phyloP scores from a whole-genome alignment of 2,329 filamentous ascomycete species.

The Colletotrichum horii region DNA sequence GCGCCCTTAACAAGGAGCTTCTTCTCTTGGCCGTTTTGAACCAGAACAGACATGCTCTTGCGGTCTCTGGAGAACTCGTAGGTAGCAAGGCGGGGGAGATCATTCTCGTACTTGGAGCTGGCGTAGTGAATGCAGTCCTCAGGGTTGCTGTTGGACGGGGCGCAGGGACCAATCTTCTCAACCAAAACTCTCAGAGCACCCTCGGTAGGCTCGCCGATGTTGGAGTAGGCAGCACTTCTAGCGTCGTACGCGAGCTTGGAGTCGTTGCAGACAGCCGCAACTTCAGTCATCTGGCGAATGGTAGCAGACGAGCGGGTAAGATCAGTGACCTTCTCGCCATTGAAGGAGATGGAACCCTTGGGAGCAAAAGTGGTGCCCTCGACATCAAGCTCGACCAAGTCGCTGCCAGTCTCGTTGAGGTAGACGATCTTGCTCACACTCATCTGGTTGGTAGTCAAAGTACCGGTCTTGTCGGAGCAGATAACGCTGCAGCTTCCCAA shows the following conservation, averaged over 20 bases:
- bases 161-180: conserved; percentile 90
- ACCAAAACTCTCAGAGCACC: conserved; percentile 88
- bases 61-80: conserved; percentile 97
- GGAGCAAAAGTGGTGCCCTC: conserved; percentile 94
- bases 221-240: conserved; percentile 76
- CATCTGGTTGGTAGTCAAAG: conserved; percentile 98
- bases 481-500: conserved; percentile 99
- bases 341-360: conserved; percentile 72
- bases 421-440: conserved; percentile 94
- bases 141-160: conserved; percentile 57
- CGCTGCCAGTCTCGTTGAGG: conserved; percentile 74
- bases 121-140: conserved; percentile 77
- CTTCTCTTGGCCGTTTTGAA: conserved; percentile 71
- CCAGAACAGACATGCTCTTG: conserved; percentile 98
- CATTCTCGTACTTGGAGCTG: conserved; percentile 83
- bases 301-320: conserved; percentile 76
- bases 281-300: conserved; percentile 76
- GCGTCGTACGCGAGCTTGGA: conserved; percentile 82
- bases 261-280: conserved; percentile 86
- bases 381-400: conserved; percentile 85
- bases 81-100: conserved; percentile 77
- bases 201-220: conserved; percentile 93
- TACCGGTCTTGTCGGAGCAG: conserved; percentile 99
- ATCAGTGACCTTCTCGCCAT: conserved; percentile 72
- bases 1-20: conserved; percentile 95